Conservation (phyloP, 805 yeast genomes). For the Kuraishia borneana region DNA sequence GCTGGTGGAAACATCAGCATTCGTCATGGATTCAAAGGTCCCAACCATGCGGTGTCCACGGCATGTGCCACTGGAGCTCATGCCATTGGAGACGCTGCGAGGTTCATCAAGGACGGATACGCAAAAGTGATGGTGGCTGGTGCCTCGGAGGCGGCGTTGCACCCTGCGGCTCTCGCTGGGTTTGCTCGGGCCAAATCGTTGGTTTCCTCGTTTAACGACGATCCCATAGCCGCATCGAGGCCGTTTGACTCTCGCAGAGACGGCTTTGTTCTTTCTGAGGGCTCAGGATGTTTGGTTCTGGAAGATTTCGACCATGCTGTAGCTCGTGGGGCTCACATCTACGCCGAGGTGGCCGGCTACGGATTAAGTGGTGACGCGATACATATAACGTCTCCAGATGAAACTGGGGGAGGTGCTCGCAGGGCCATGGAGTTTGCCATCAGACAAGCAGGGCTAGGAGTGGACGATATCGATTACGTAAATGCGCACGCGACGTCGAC, state of each 20-base stretch:
- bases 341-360: constrained; percentile 78
- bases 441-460: constrained; percentile 31
- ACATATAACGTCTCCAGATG: constrained; percentile 88
- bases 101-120: constrained; percentile 69
- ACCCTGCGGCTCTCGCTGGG: constrained; percentile 82
- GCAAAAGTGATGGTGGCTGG: constrained; percentile 89
- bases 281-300: constrained; percentile 70
- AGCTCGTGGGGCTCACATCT: constrained; percentile 46
- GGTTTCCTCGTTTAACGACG: constrained; percentile 48
- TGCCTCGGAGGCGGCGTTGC: constrained; percentile 82
- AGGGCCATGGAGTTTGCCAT: constrained; percentile 77
- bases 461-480: constrained; percentile 53
- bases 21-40: constrained; percentile 66
- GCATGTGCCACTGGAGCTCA: constrained; percentile 98
- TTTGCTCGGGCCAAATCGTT: constrained; percentile 84
- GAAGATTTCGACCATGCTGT: constrained; percentile 74
- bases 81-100: constrained; percentile 84
- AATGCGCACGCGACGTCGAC: constrained; percentile 99
- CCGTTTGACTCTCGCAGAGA: constrained; percentile 75
- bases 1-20: constrained; percentile 89
- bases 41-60: constrained; percentile 79
- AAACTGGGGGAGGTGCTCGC: constrained; percentile 74
- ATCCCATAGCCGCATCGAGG: constrained; percentile 59
- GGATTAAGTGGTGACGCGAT: constrained; percentile 88
- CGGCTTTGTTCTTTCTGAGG: constrained; percentile 94